Base-by-base conservation (phyloP, 352 stramenopile species). In the Phytophthora cryptogea region DNA sequence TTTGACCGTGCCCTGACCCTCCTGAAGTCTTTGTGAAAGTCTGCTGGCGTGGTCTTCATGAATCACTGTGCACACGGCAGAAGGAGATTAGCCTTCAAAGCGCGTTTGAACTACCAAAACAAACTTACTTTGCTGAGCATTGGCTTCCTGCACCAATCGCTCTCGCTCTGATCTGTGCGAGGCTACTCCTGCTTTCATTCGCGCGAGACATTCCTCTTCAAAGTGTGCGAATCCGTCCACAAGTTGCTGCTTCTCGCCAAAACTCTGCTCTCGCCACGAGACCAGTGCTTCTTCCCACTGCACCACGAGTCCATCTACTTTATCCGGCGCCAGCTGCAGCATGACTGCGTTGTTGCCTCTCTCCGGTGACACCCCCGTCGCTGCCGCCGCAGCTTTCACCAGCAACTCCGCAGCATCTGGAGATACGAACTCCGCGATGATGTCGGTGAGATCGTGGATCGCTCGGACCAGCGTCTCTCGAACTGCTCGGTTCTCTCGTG, bases 241-340 rank as follows among this genome's bases (percentile, higher is more conserved):
- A 0, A 67, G 17, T 14, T 70, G 33, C 2, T 51, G 53, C 20
- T 79, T 70, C 13, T 56, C 50, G 0, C 51, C 45, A 5, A 65
- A 8, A 8, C 37, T 59, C 6, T 57, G 49, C 14, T 72, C 39
- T 56, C 62, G 63, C 75, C 78, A 88, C 16, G 62, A 51, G 6
- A 65, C 49, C 11, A 88, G 28, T 7, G 30, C 59, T 2, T 59
- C 45, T 16, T 72, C 62, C 78, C 75, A 88, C 20, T 69, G 60
- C 16, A 11, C 41, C 4, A 68, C 47, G n/a, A 69, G 33, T 0
- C 60, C 54, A 23, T 60, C 54, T 5, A 76, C 54, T 39, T 52
- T 70, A 28, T 63, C 70, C 31, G 47, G 53, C 30, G 26, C 30
- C 20, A 72, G 39, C 17, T 58, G 45, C 14, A 50, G 8, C 40